phyloP scores from a whole-genome alignment of 495 filamentous ascomycete species.

The Daldinia decipiens region DNA sequence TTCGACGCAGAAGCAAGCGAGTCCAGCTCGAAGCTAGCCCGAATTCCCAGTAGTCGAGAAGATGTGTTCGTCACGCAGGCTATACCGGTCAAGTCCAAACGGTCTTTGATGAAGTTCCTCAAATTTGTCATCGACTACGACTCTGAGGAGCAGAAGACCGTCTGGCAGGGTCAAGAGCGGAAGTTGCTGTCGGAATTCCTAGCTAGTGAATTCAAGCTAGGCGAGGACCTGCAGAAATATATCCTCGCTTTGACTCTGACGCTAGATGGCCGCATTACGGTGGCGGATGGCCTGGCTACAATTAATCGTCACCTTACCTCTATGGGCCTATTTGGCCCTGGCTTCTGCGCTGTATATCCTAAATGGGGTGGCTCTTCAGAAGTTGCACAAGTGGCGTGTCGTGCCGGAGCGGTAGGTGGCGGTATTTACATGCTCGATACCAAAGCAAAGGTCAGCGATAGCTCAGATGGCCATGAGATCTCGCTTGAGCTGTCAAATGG shows the following conservation, averaged over 20 bases:
- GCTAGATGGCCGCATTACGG: slow-evolving; percentile 64
- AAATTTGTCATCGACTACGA: slow-evolving; percentile 76
- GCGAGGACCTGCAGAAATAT: slow-evolving; percentile 72
- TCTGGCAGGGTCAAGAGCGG: slow-evolving; percentile 59
- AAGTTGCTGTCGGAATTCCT: slow-evolving; percentile 72
- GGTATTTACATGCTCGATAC: slow-evolving; percentile 87
- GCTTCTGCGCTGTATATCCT: slow-evolving; percentile 84
- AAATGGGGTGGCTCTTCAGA: slow-evolving; percentile 96
- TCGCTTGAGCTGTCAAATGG: slow-evolving; percentile 68
- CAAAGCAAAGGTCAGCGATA: slow-evolving; percentile 24
- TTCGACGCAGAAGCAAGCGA: slow-evolving; percentile 54
- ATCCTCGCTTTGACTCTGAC: slow-evolving; percentile 84
- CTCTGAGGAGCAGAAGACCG: slow-evolving; percentile 60
- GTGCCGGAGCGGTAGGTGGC: slow-evolving; percentile 91
- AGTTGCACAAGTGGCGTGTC: slow-evolving; percentile 90
- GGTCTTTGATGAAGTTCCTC: slow-evolving; percentile 86
- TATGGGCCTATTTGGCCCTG: slow-evolving; percentile 85
- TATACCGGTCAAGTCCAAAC: slow-evolving; percentile 80
- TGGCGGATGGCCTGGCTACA: slow-evolving; percentile 69
- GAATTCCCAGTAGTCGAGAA: slow-evolving; percentile 85
- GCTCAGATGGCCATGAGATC: slow-evolving; percentile 45
- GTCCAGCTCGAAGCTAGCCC: slow-evolving; percentile 55
- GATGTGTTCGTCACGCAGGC: slow-evolving; percentile 81
- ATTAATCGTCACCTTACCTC: slow-evolving; percentile 86
- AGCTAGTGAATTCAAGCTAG: slow-evolving; percentile 75